Evolutionary conservation across 2,329 filamentous ascomycete species (phyloP).

Genomic region (Nigrospora osmanthi): DNA sequence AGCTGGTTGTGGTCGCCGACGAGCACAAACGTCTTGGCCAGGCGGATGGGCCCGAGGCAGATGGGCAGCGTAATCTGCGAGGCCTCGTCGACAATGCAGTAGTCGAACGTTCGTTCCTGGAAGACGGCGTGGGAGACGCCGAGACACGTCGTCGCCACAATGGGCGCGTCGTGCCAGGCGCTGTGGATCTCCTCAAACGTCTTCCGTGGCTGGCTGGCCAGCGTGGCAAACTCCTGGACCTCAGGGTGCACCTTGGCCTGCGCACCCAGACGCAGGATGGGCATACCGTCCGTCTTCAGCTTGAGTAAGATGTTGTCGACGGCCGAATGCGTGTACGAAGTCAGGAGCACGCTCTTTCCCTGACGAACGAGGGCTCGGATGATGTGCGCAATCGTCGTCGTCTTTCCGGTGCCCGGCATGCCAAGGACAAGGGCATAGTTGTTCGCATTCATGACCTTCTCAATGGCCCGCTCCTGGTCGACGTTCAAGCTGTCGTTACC

Average conservation of each 20-base stretch:
- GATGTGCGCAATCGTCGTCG: slow-evolving; percentile 95
- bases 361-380: slow-evolving; percentile 83
- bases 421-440: slow-evolving; percentile 97
- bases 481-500: slow-evolving; percentile 67
- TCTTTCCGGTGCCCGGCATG: slow-evolving; percentile 98
- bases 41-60: slow-evolving; percentile 85
- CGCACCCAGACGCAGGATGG: slow-evolving; percentile 78
- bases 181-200: slow-evolving; percentile 77
- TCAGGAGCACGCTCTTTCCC: slow-evolving; percentile 85
- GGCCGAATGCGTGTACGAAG: slow-evolving; percentile 94
- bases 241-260: slow-evolving; percentile 81
- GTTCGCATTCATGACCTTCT: slow-evolving; percentile 90
- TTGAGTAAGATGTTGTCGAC: slow-evolving; percentile 98
- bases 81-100: slow-evolving; percentile 96
- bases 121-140: slow-evolving; percentile 88
- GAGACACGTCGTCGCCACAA: slow-evolving; percentile 92
- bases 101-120: slow-evolving; percentile 84
- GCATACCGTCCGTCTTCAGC: slow-evolving; percentile 69
- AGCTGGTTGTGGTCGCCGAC: slow-evolving; percentile 97
- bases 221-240: slow-evolving; percentile 74
- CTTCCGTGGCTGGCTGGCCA: slow-evolving; percentile 66
- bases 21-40: slow-evolving; percentile 87
- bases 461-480: slow-evolving; percentile 78
- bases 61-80: slow-evolving; percentile 96
- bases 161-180: slow-evolving; percentile 76